phyloP scores from a whole-genome alignment of 306 rosid genomes.

The Quercus rubra region DNA sequence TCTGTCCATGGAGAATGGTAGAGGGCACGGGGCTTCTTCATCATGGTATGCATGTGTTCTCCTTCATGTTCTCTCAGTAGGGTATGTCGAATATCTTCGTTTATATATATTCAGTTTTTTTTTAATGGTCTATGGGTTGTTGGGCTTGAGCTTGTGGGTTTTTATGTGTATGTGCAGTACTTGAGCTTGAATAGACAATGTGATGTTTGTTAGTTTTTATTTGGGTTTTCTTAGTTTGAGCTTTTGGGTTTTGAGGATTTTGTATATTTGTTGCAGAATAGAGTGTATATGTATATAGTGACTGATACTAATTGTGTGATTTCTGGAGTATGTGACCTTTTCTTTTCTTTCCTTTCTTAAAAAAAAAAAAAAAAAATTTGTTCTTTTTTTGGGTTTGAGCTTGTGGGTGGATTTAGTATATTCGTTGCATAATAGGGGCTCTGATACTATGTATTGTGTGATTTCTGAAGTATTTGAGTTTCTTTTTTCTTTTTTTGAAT shows the following conservation, averaged over 20 bases:
- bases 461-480: no score
- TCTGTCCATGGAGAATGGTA: constrained; percentile 39
- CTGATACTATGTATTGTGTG: no score
- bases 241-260: not conserved
- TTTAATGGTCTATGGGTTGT: not conserved
- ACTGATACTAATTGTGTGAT: not conserved
- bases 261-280: not conserved
- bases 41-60: constrained; percentile 41
- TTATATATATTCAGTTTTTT: not conserved
- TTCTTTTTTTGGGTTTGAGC: no score
- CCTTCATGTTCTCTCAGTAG: constrained; percentile 19
- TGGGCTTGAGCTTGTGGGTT: not conserved
- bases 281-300: not conserved
- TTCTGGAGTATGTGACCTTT: not conserved
- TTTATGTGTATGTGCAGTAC: not conserved
- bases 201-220: not conserved
- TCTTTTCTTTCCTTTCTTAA: no score
- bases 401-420: no score
- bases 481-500: no score
- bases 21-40: constrained; percentile 16
- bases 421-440: no score
- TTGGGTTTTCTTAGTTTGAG: not conserved
- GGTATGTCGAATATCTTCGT: constrained; percentile 1
- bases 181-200: not conserved
- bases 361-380: no score